Conservation (phyloP, 2,329 filamentous ascomycete genomes). For the Pseudogymnoascus sp. region DNA sequence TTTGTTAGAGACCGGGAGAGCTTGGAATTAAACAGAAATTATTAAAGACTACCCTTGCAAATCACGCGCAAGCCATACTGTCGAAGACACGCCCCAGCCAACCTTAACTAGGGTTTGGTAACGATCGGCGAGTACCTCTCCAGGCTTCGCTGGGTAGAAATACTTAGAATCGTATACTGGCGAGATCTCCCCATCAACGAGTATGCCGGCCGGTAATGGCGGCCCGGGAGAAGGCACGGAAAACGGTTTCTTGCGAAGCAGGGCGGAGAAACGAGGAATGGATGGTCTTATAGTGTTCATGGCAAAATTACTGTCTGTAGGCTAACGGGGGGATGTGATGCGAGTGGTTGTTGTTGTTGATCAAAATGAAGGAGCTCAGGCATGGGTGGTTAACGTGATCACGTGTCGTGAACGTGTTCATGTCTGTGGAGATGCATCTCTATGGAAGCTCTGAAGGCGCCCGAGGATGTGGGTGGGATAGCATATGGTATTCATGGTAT, state of each 20-base stretch:
- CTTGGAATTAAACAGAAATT: neutral
- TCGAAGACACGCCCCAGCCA: conserved; percentile 34
- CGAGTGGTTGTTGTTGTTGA: too few species aligned
- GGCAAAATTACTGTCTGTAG: neutral
- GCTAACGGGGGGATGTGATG: neutral
- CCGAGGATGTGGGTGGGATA: neutral
- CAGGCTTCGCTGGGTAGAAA: conserved; percentile 17
- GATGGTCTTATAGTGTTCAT: neutral
- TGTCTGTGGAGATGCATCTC: too few species aligned
- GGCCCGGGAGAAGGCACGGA: neutral
- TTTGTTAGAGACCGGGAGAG: neutral
- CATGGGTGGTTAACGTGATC: too few species aligned
- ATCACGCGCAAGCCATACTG: conserved; percentile 35
- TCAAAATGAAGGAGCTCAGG: too few species aligned
- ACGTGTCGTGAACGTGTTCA: too few species aligned
- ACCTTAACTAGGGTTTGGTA: conserved; percentile 35
- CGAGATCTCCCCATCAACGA: conserved; percentile 27
- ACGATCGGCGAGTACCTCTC: conserved; percentile 26
- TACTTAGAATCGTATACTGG: conserved; percentile 25
- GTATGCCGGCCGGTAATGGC: conserved; percentile 11
- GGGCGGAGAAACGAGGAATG: neutral
- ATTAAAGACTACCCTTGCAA: neutral
- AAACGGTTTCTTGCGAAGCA: neutral
- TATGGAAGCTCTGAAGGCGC: neutral
- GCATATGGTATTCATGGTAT: neutral